Percentiles rank a stretch among this genome's conserved stretches.
These are phyloP conservation scores for Torulaspora delbrueckii DNA, from an alignment of 805 yeast species.

Conservation along the genomic window DNA sequence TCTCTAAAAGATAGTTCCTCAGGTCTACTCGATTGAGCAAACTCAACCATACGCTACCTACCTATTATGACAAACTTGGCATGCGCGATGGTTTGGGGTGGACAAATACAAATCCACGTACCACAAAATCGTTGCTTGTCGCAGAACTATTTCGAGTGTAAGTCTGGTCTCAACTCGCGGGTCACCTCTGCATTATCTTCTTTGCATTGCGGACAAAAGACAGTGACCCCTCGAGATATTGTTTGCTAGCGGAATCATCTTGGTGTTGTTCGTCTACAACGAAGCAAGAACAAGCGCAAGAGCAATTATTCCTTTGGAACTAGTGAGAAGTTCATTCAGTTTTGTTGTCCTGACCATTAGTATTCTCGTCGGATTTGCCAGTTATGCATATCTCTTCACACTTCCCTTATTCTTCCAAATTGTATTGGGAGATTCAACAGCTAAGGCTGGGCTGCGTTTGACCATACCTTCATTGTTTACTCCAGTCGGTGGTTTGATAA, in stretches of 20 bases:
- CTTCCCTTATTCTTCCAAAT: constrained; percentile 42
- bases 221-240: too few species aligned
- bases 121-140: too few species aligned
- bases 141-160: too few species aligned
- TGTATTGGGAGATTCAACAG: constrained; percentile 38
- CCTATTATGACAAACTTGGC: too few species aligned
- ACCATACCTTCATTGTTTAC: constrained; percentile 41
- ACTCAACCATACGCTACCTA: too few species aligned
- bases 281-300: constrained; percentile 17
- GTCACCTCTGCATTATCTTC: too few species aligned
- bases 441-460: constrained; percentile 40
- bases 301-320: constrained; percentile 17
- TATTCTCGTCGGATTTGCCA: constrained; percentile 38
- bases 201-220: too few species aligned
- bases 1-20: too few species aligned
- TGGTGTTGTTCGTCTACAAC: constrained; percentile 12
- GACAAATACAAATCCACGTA: too few species aligned
- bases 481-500: constrained; percentile 41
- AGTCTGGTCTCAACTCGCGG: too few species aligned
- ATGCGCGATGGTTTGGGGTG: too few species aligned
- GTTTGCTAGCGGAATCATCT: constrained; percentile 8
- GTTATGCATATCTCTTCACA: constrained; percentile 40
- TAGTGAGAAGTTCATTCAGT: constrained; percentile 9
- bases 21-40: too few species aligned
- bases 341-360: constrained; percentile 23